Conservation (phyloP, 108 stramenopile species). For the Conticribra guillardii region DNA sequence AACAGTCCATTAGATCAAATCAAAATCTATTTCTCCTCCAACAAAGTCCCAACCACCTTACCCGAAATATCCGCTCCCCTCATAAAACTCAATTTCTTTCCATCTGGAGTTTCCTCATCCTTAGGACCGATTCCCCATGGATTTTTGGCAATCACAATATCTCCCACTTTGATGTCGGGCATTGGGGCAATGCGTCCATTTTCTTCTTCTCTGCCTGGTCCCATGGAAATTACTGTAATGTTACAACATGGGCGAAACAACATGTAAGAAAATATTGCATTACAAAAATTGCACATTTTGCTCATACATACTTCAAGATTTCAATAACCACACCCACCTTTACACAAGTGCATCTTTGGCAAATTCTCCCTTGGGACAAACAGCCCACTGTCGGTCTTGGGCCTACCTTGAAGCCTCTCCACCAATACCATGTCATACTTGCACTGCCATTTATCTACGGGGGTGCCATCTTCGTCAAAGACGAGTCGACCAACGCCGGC, state of each 20-base stretch:
- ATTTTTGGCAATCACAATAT: slow-evolving; percentile 85
- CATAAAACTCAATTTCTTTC: slow-evolving; percentile 89
- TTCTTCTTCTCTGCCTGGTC: slow-evolving; percentile 86
- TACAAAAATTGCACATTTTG: too few relatives aligned
- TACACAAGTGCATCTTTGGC: slow-evolving; percentile 80
- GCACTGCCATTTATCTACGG: slow-evolving; percentile 51
- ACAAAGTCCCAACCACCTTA: slow-evolving; percentile 63
- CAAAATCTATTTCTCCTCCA: slow-evolving; percentile 37
- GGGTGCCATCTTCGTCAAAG: slow-evolving; percentile 48
- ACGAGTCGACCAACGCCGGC: slow-evolving; percentile 77
- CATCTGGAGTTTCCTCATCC: slow-evolving; percentile 86
- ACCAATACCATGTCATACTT: slow-evolving; percentile 90
- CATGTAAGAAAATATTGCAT: too few relatives aligned
- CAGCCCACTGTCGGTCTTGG: slow-evolving; percentile 67
- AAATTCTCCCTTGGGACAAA: slow-evolving; percentile 85
- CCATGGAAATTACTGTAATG: slow-evolving; percentile 64
- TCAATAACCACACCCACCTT: too few relatives aligned
- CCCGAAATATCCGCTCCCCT: slow-evolving; percentile 81
- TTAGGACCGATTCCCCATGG: slow-evolving; percentile 95
- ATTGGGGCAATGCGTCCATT: slow-evolving; percentile 80
- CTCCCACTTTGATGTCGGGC: slow-evolving; percentile 78
- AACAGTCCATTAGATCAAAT: too few relatives aligned
- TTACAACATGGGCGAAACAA: too few relatives aligned
- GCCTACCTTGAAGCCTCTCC: slow-evolving; percentile 80
- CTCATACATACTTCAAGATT: too few relatives aligned